phyloP scores from a whole-genome alignment of 2,329 filamentous ascomycete genomes.

The Alternaria ventricosa region DNA sequence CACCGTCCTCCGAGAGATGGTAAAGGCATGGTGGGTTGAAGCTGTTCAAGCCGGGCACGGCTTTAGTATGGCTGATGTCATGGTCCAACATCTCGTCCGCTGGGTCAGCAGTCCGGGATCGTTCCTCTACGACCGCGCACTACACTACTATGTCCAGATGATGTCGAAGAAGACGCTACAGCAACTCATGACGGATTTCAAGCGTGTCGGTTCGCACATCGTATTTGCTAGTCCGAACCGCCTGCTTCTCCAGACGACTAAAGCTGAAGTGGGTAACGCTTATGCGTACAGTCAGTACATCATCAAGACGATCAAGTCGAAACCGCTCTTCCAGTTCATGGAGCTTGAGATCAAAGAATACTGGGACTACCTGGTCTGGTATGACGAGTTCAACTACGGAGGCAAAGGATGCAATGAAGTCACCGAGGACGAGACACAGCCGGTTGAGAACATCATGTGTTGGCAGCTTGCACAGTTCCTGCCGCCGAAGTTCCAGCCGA shows the following conservation, averaged over 20 bases:
- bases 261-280: slow-evolving; percentile 94
- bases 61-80: slow-evolving; percentile 87
- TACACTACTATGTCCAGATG: slow-evolving; percentile 98
- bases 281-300: slow-evolving; percentile 98
- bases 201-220: slow-evolving; percentile 90
- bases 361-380: slow-evolving; percentile 99
- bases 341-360: slow-evolving; percentile 98
- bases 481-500: slow-evolving; percentile 77
- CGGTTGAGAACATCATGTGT: slow-evolving; percentile 92
- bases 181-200: slow-evolving; percentile 96
- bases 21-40: slow-evolving; percentile 97
- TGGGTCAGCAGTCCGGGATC: slow-evolving; percentile 96
- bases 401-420: slow-evolving; percentile 90
- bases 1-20: slow-evolving; percentile 93
- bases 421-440: slow-evolving; percentile 75
- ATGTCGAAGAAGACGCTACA: slow-evolving; percentile 98
- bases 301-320: slow-evolving; percentile 93
- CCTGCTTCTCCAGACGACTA: slow-evolving; percentile 91
- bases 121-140: slow-evolving; percentile 90
- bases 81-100: slow-evolving; percentile 95
- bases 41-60: slow-evolving; percentile 77
- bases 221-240: slow-evolving; percentile 93
- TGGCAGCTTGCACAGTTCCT: slow-evolving; percentile 96
- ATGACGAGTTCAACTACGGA: slow-evolving; percentile 98
- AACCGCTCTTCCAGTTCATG: slow-evolving; percentile 95